Evolutionary conservation across 2,329 filamentous ascomycete genomes (phyloP).

Genomic region (Verticillium nubilum): DNA sequence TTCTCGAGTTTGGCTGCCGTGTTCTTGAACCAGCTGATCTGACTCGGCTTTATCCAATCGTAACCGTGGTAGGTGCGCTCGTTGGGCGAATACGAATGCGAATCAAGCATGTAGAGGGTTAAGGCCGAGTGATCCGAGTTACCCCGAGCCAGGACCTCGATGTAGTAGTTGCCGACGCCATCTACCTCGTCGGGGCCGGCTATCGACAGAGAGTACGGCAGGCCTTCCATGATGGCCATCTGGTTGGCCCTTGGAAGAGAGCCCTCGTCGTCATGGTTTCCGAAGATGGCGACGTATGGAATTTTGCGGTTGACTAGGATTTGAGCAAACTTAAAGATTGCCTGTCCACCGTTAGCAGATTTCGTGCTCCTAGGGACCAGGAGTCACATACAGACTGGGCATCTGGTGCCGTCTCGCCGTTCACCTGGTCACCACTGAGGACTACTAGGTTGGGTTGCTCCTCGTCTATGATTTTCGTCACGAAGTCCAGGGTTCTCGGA

Average conservation of each 20-base stretch:
- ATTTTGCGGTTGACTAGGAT: conserved; percentile 82
- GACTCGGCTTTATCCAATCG: conserved; percentile 91
- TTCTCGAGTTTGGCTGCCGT: conserved; percentile 71
- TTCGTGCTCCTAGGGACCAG: not conserved
- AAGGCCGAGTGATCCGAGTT: conserved; percentile 80
- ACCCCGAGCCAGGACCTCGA: conserved; percentile 81
- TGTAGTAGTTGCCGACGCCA: conserved; percentile 89
- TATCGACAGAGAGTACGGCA: conserved; percentile 85
- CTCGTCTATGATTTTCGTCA: conserved; percentile 76
- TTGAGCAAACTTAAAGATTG: conserved; percentile 88
- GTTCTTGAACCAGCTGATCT: conserved; percentile 90
- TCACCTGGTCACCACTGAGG: conserved; percentile 89
- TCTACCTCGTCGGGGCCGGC: conserved; percentile 79
- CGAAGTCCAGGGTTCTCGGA: conserved; percentile 83
- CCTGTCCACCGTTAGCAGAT: conserved; percentile 36
- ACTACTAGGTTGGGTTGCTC: conserved; percentile 93
- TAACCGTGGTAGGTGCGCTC: conserved; percentile 87
- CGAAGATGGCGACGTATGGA: conserved; percentile 90
- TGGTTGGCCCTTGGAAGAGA: conserved; percentile 69
- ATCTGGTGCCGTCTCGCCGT: conserved; percentile 88
- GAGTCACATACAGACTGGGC: conserved; percentile 64
- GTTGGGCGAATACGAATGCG: conserved; percentile 86
- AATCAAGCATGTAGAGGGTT: conserved; percentile 92
- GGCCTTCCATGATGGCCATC: conserved; percentile 79
- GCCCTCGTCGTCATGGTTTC: conserved; percentile 94